Conservation (phyloP, 23 red algal species). For the Gracilaria caudata region DNA sequence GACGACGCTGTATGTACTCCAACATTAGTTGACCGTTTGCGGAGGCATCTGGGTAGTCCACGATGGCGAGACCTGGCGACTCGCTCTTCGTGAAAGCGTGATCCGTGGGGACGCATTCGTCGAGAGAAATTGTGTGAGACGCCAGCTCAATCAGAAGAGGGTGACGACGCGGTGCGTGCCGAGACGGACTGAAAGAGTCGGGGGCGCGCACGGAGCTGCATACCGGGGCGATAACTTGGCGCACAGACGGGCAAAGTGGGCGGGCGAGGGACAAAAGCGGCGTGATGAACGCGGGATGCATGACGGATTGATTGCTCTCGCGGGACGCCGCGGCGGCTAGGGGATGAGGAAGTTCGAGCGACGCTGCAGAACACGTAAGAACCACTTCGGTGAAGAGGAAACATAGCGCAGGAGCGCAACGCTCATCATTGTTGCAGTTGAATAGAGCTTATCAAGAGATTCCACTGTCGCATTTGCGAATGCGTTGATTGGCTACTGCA, state of each 20-base stretch:
- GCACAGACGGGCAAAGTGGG: not conserved
- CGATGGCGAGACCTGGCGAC: slow-evolving; percentile 5
- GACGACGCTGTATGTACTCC: slow-evolving; percentile 13
- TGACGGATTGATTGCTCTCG: not conserved
- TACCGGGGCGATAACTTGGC: not conserved
- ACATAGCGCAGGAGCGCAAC: too few relatives aligned
- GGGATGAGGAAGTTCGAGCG: not conserved
- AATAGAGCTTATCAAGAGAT: too few relatives aligned
- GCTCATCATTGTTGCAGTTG: too few relatives aligned
- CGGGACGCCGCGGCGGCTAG: not conserved
- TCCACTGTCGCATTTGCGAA: not conserved
- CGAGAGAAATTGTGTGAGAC: slow-evolving; percentile 27
- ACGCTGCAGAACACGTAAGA: not conserved
- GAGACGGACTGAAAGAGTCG: slow-evolving; percentile 34
- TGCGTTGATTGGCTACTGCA: slow-evolving; percentile 22
- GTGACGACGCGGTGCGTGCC: not conserved
- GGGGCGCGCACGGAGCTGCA: slow-evolving; percentile 17
- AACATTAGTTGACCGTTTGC: slow-evolving; percentile 15
- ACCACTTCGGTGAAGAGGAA: too few relatives aligned
- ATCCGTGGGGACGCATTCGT: slow-evolving; percentile 5
- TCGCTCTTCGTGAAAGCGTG: slow-evolving; percentile 16
- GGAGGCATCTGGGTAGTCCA: slow-evolving; percentile 44
- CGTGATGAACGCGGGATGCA: not conserved
- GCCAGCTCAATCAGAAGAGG: slow-evolving; percentile 42
- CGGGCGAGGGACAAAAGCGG: not conserved